A percentile compares a stretch with the other conserved stretches of the same genome.
Conservation (phyloP, 2,329 filamentous ascomycete genomes). For the Fusarium musae region DNA sequence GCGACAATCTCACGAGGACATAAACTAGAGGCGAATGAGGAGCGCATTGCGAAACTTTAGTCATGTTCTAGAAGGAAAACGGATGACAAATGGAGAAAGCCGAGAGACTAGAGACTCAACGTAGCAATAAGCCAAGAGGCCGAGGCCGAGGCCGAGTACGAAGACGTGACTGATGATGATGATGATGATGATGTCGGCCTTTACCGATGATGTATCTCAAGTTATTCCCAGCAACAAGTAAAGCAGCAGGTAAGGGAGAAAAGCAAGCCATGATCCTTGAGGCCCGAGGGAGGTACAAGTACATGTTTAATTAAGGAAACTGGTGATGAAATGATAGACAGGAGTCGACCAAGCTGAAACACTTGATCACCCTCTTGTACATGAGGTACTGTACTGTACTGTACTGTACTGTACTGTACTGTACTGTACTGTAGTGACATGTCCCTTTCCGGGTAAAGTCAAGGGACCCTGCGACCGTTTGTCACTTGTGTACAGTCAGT, state of each 20-base stretch:
- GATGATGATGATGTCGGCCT: conserved; percentile 2
- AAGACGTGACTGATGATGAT: conserved; percentile 1
- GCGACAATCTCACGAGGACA: conserved; percentile 15
- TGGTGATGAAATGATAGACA: conserved; percentile 41
- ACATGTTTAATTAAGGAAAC: conserved; percentile 2
- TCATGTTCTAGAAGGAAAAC: conserved; percentile 38
- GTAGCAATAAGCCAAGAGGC: not conserved
- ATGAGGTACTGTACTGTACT: too few species aligned
- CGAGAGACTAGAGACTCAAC: not conserved
- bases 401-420: not conserved
- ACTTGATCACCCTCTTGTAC: conserved; percentile 19
- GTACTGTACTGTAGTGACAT: not conserved
- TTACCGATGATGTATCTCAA: conserved; percentile 9
- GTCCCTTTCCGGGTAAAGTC: conserved; percentile 12
- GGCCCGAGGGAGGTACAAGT: not conserved
- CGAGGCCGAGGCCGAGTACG: conserved; percentile 14
- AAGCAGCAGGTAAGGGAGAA: not conserved
- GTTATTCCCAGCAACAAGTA: not conserved
- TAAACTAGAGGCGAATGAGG: conserved; percentile 29
- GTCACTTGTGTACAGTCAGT: not conserved
- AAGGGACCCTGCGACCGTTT: not conserved
- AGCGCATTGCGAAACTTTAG: conserved; percentile 24
- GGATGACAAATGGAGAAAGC: conserved; percentile 34
- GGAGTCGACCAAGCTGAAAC: conserved; percentile 39
- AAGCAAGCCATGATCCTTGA: conserved; percentile 5